A percentile compares a stretch with the other conserved stretches of the same genome.
phyloP scores from a whole-genome alignment of 345 rosid species.

The Hibiscus mutabilis region DNA sequence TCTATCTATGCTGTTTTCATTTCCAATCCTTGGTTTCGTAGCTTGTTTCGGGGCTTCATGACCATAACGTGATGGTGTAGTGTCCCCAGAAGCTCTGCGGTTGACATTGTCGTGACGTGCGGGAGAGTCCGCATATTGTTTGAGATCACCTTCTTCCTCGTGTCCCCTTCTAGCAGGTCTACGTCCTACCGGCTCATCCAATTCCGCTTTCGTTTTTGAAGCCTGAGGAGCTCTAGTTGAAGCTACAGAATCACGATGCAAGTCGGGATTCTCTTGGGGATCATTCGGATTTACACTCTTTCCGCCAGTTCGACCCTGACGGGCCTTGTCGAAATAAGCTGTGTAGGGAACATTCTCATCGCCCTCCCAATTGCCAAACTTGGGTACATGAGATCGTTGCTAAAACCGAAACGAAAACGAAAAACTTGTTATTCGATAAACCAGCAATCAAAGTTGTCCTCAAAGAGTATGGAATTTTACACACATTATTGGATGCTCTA shows the following conservation, averaged over 20 bases:
- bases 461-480: too few species aligned
- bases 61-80: slow-evolving; percentile 38
- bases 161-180: slow-evolving; percentile 33
- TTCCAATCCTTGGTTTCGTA: slow-evolving; percentile 30
- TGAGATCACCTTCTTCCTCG: slow-evolving; percentile 41
- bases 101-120: slow-evolving; percentile 33
- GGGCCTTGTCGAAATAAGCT: slow-evolving; percentile 75
- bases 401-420: slow-evolving; percentile 19
- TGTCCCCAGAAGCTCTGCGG: slow-evolving; percentile 26
- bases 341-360: slow-evolving; percentile 83
- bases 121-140: slow-evolving; percentile 35
- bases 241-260: slow-evolving; percentile 21
- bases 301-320: slow-evolving; percentile 58
- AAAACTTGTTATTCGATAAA: neutral
- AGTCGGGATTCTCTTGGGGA: slow-evolving; percentile 54
- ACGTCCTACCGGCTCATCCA: slow-evolving; percentile 31
- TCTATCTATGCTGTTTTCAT: slow-evolving; percentile 54
- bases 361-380: slow-evolving; percentile 86
- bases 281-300: slow-evolving; percentile 63
- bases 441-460: too few species aligned
- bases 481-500: neutral
- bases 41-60: slow-evolving; percentile 39
- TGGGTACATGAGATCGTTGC: slow-evolving; percentile 71
- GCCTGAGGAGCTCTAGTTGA: slow-evolving; percentile 37
- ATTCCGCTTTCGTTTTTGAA: slow-evolving; percentile 31